Base-by-base conservation (phyloP, 495 filamentous ascomycete species). In the Trichocladium uniseriatum region DNA sequence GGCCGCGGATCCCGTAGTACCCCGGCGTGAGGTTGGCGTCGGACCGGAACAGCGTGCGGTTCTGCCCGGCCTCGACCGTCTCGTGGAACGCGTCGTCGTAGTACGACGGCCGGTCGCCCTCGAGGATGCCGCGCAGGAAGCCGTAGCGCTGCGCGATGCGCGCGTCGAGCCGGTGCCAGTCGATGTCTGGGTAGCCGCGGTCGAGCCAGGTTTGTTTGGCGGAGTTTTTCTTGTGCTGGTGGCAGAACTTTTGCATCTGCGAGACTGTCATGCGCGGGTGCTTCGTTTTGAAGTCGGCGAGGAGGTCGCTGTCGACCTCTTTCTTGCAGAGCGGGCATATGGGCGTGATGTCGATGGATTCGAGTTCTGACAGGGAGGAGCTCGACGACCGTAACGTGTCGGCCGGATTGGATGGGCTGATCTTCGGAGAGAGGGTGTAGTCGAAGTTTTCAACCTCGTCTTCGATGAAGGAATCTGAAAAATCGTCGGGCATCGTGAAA, bases 1-100 rank as follows among this genome's bases (percentile, higher is more conserved):
- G 71, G 0, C 92, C 92, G 44, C 84, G 75, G 1, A 82, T 76
- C 1, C 92, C 92, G 63, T 96, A 98, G 61, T 97, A 98, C 0
- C 92, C 92, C 22, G 76, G 67, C 15, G 70, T 76, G 16, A 77
- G 58, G 43, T 69, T 72, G 29, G 64, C 65, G n/a, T 75, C 66
- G 4, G 69, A 78, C 51, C 80, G 73, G 31, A 77, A 65, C 39
- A 83, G 65, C 16, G 78, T 81, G 48, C 78, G 78, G 49, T 80
- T 79, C 53, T 78, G 72, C 6, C 84, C 82, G 3, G 68, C 63
- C 32, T 77, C 75, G 40, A 88, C 62, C 2, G 61, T 76, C n/a
- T 74, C 67, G 15, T 74, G 73, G 31, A 90, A 71, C 2, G 73
- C 60, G 14, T 80, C 72, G 24, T 80, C 69, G 55, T 83, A 94